Base-by-base conservation (phyloP, 768 basidiomycete genomes). In the Neoboletus subvelutipes region DNA sequence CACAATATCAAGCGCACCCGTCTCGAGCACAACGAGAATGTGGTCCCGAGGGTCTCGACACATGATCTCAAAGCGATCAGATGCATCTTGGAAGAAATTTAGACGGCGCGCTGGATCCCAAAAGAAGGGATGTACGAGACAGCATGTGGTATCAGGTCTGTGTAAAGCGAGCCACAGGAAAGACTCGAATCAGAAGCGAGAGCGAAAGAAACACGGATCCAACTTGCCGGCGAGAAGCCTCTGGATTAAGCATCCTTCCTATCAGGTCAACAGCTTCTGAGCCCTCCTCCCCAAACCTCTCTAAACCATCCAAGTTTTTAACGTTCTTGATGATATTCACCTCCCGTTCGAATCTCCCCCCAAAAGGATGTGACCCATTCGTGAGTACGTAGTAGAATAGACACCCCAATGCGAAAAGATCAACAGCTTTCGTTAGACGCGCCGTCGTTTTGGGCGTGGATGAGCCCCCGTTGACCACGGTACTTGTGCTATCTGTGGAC, bases 21-120 rank as follows among this genome's bases (percentile, higher is more conserved):
- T 80, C 75, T 99, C 97, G 18, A 99, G 81, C 12, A 80, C 74
- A 13, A 91, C 64, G 24, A 99, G 79, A 54, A 84, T 80, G 0
- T 84, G 79, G 55, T 96, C 92, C 55, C 85, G 86, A 0, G 95
- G 94, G 47, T 96, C 94, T 31, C 93, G 84, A 63, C 88, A 90
- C 93, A 98, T 96, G 69, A 94, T 94, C 73, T 98, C 97, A 71
- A 98, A 99, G 5, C 95, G 84, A 73, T 98, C 96, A 0, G 94
- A 97, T 0, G 94, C 92, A 60, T 98, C 97, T 72, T 96, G 95
- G n/a, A 99, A 78, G 80, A 99, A 99, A 50, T 83, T 85, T 5
- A 99, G 76, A 41, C 96, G 83, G 55, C 89, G 85, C 9, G 81
- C 87, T 0, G 94, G 76, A 53, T 94, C 87, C 97, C 97, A 99